Conservation (phyloP, 2,329 filamentous ascomycete species). For the Knufia fluminis region DNA sequence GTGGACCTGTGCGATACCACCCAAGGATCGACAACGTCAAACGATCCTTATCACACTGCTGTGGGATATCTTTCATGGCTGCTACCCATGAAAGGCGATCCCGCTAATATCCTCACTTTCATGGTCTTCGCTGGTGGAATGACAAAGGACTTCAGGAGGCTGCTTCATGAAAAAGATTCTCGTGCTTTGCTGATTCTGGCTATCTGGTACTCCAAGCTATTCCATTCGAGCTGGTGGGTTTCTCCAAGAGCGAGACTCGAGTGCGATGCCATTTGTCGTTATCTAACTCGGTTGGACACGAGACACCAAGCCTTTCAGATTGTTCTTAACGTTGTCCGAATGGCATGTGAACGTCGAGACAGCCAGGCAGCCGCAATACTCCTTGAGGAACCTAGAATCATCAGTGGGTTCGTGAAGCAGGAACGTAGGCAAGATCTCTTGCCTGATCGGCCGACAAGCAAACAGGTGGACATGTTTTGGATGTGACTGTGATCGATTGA, state of each 20-base stretch:
- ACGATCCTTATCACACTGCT: slow-evolving; percentile 31
- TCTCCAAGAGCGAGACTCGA: slow-evolving; percentile 39
- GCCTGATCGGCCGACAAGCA: background rate
- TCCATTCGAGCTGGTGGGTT: slow-evolving; percentile 40
- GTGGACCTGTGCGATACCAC: slow-evolving; percentile 30
- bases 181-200: slow-evolving; percentile 47
- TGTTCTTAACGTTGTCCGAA: background rate
- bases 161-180: slow-evolving; percentile 6
- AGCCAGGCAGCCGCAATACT: too few relatives aligned
- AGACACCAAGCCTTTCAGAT: background rate
- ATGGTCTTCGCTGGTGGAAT: slow-evolving; percentile 41
- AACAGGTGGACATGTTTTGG: background rate
- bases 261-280: slow-evolving; percentile 42
- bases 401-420: too few relatives aligned
- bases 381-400: too few relatives aligned
- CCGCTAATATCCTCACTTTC: slow-evolving; percentile 38
- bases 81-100: slow-evolving; percentile 28
- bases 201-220: slow-evolving; percentile 48
- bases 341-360: background rate
- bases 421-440: background rate
- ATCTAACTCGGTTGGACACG: background rate
- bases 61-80: slow-evolving; percentile 28
- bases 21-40: slow-evolving; percentile 11
- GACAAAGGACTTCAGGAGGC: slow-evolving; percentile 24
- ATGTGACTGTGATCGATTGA: background rate